Conservation (phyloP, 208 protist species). For the Leishmania mexicana region DNA sequence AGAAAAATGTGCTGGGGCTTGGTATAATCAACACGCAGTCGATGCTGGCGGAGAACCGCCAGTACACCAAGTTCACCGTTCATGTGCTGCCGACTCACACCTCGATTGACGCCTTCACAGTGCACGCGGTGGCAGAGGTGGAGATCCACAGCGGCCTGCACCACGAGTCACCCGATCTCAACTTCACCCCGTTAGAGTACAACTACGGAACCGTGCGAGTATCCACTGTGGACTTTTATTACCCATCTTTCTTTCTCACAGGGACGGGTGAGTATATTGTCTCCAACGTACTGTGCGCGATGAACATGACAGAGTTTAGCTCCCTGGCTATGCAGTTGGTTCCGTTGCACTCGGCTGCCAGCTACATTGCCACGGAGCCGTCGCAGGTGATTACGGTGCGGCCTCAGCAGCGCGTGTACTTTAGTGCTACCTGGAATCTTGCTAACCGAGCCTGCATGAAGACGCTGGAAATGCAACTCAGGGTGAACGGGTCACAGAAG, state of each 20-base stretch:
- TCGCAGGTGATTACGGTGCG: conserved; percentile 82
- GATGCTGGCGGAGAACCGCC: conserved; percentile 62
- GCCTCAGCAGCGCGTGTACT: conserved; percentile 88
- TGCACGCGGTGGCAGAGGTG: conserved; percentile 75
- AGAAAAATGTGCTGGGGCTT: conserved; percentile 62
- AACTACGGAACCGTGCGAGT: conserved; percentile 87
- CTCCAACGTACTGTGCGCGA: conserved; percentile 83
- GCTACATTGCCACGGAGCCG: conserved; percentile 72
- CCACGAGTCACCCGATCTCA: conserved; percentile 57
- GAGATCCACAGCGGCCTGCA: conserved; percentile 73
- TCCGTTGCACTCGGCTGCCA: conserved; percentile 49
- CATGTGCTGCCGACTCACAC: conserved; percentile 74
- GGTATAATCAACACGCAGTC: conserved; percentile 72
- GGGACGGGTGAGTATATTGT: conserved; percentile 80
- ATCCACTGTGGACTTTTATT: conserved; percentile 85
- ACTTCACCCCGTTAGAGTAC: conserved; percentile 79
- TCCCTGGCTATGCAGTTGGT: conserved; percentile 88
- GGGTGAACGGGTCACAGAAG: conserved; percentile 76
- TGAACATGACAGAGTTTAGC: conserved; percentile 89
- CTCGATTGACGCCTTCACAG: conserved; percentile 70
- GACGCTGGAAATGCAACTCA: conserved; percentile 71
- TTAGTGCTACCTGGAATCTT: conserved; percentile 77
- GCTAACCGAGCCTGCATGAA: conserved; percentile 62
- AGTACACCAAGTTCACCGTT: conserved; percentile 80
- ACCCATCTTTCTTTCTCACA: conserved; percentile 79